These are phyloP conservation scores for Silene noctiflora DNA, from an alignment of 179 eudicot species.

Conservation along the genomic window DNA sequence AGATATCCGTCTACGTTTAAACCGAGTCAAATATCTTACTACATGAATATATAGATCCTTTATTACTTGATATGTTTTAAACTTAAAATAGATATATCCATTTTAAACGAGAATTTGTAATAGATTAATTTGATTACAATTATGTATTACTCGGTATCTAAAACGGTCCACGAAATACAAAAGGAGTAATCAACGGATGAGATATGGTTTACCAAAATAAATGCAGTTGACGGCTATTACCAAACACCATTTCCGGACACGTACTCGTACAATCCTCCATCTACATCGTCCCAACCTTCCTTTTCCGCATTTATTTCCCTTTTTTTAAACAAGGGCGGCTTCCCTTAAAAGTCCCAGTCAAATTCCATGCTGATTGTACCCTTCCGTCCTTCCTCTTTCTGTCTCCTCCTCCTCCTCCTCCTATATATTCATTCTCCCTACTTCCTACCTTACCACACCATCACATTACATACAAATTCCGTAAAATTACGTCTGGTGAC, in stretches of 20 bases:
- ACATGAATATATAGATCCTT: too few species aligned
- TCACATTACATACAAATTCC: background rate
- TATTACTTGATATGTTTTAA: too few species aligned
- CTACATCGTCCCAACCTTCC: background rate
- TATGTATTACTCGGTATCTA: too few species aligned
- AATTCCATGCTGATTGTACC: slow-evolving; percentile 30
- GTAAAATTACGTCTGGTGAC: background rate
- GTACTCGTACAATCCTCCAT: background rate
- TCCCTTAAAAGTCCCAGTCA: slow-evolving; percentile 20
- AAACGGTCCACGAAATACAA: too few species aligned
- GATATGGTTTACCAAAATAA: too few species aligned
- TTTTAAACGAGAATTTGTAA: too few species aligned
- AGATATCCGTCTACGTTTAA: too few species aligned
- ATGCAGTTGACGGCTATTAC: slow-evolving; percentile 17
- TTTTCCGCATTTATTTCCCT: slow-evolving; percentile 7
- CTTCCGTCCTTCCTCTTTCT: slow-evolving; percentile 1
- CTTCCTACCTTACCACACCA: background rate
- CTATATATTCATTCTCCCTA: background rate
- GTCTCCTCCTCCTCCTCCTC: background rate
- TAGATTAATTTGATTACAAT: too few species aligned
- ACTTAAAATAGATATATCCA: too few species aligned
- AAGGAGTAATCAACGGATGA: too few species aligned
- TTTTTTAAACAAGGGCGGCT: slow-evolving; percentile 23
- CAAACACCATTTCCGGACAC: background rate
- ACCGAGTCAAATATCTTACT: too few species aligned